A percentile compares a stretch with the other conserved stretches of the same genome.
phyloP scores from a whole-genome alignment of 2,329 filamentous ascomycete genomes.

The Endothia cerciana region DNA sequence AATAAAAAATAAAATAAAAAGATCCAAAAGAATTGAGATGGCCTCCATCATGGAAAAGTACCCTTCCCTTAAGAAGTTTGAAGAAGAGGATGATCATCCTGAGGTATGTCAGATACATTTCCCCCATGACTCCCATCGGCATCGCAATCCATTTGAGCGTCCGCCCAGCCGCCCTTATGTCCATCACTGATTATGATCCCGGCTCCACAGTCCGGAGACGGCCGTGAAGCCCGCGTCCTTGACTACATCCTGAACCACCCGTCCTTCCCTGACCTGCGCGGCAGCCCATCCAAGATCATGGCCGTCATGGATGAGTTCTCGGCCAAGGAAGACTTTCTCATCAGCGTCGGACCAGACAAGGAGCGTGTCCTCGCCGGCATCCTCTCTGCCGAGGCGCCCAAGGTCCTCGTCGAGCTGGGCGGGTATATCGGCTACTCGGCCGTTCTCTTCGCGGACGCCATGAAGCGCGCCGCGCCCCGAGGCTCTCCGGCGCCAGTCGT shows the following conservation, averaged over 20 bases:
- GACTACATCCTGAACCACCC: slow-evolving; percentile 5
- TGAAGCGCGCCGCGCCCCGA: background rate
- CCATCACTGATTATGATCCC: background rate
- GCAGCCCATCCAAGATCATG: slow-evolving; percentile 9
- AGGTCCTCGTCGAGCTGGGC: slow-evolving; percentile 16
- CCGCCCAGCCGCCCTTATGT: background rate
- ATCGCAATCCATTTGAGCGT: background rate
- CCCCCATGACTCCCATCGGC: background rate
- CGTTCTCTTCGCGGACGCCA: slow-evolving; percentile 9
- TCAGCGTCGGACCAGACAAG: slow-evolving; percentile 12
- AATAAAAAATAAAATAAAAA: no score
- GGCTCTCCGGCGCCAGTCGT: slow-evolving; percentile 1
- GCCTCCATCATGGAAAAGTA: background rate
- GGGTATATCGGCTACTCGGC: slow-evolving; percentile 13
- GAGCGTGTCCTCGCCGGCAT: slow-evolving; percentile 10
- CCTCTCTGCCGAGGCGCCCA: slow-evolving; percentile 7
- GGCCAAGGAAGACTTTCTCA: slow-evolving; percentile 10
- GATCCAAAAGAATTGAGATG: background rate
- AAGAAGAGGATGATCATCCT: background rate
- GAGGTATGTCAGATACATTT: background rate
- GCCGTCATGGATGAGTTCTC: slow-evolving; percentile 12
- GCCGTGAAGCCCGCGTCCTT: slow-evolving; percentile 8
- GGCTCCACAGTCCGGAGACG: slow-evolving; percentile 2
- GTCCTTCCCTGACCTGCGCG: background rate
- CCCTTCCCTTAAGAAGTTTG: background rate